These are phyloP conservation scores for Ogataea salicorniae DNA, from an alignment of 805 yeast genomes.

Conservation along the genomic window DNA sequence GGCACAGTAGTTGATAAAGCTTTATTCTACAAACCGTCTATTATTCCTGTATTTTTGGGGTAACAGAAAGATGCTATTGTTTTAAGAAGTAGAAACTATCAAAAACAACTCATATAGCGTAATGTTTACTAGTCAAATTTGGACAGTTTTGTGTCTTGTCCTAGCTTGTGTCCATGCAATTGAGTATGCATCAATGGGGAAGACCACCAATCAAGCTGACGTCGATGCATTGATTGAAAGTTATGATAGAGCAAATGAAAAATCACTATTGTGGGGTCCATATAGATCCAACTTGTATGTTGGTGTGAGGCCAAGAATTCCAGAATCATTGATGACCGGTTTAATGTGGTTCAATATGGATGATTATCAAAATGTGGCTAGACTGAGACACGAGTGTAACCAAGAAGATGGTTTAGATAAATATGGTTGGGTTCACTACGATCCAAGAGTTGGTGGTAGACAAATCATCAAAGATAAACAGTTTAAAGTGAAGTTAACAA, in stretches of 20 bases:
- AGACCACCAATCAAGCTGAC: conserved; percentile 1
- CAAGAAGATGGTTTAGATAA: conserved; percentile 63
- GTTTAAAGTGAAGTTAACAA: conserved; percentile 54
- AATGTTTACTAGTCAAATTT: neutral
- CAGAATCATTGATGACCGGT: conserved; percentile 71
- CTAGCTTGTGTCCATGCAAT: conserved; percentile 1
- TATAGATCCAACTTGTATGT: conserved; percentile 82
- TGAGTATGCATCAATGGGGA: conserved; percentile 7
- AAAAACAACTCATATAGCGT: neutral
- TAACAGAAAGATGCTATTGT: neutral
- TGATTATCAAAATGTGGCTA: conserved; percentile 44
- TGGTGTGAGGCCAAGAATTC: conserved; percentile 80
- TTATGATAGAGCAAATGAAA: conserved; percentile 35
- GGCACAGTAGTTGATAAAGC: no score
- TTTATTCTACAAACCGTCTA: no score
- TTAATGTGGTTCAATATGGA: conserved; percentile 83
- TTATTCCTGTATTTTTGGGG: no score
- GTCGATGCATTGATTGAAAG: conserved; percentile 15
- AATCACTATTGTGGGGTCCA: conserved; percentile 84
- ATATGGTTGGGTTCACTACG: conserved; percentile 85
- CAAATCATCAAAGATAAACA: conserved; percentile 68
- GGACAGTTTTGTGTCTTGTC: neutral
- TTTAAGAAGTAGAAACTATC: neutral
- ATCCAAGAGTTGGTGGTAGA: conserved; percentile 82
- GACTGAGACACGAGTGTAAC: conserved; percentile 70